These are phyloP conservation scores for Stagonosporopsis rhizophila DNA, from an alignment of 2,329 filamentous ascomycete genomes.

Conservation along the genomic window DNA sequence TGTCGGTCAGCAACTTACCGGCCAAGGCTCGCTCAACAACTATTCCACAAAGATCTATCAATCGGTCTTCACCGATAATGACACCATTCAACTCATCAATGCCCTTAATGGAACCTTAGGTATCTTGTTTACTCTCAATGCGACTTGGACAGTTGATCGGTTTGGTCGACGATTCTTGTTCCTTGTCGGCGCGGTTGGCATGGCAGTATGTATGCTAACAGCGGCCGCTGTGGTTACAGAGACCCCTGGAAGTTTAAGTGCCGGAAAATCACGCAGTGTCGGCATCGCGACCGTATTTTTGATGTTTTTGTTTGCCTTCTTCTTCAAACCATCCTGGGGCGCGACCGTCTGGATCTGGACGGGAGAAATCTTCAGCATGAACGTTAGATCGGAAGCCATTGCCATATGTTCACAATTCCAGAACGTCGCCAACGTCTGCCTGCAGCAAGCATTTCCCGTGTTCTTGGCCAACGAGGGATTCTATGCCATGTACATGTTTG, in stretches of 20 bases:
- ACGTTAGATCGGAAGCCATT: constrained; percentile 58
- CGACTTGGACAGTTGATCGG: constrained; percentile 71
- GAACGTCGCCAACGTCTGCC: constrained; percentile 2
- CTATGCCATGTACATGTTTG: constrained; percentile 9
- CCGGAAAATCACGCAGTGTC: constrained; percentile 44
- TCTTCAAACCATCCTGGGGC: constrained; percentile 70
- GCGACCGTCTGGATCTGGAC: constrained; percentile 75
- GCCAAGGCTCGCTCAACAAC: constrained; percentile 71
- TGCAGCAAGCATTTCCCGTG: constrained; percentile 6
- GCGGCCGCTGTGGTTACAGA: constrained; percentile 64
- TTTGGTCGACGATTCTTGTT: constrained; percentile 71
- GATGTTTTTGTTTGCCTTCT: constrained; percentile 68
- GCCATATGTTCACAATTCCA: constrained; percentile 6
- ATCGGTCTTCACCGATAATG: constrained; percentile 60
- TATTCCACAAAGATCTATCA: constrained; percentile 71
- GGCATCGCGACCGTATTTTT: constrained; percentile 56
- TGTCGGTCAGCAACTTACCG: constrained; percentile 71
- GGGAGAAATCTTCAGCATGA: constrained; percentile 70
- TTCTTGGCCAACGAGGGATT: background rate
- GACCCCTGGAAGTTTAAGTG: constrained; percentile 48
- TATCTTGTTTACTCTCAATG: constrained; percentile 73
- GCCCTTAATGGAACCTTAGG: constrained; percentile 72
- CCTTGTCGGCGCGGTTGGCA: constrained; percentile 68
- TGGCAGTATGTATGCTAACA: constrained; percentile 71
- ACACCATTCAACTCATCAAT: constrained; percentile 70